phyloP scores from a whole-genome alignment of 2,329 filamentous ascomycete genomes.

The Xylariaceae sp. region DNA sequence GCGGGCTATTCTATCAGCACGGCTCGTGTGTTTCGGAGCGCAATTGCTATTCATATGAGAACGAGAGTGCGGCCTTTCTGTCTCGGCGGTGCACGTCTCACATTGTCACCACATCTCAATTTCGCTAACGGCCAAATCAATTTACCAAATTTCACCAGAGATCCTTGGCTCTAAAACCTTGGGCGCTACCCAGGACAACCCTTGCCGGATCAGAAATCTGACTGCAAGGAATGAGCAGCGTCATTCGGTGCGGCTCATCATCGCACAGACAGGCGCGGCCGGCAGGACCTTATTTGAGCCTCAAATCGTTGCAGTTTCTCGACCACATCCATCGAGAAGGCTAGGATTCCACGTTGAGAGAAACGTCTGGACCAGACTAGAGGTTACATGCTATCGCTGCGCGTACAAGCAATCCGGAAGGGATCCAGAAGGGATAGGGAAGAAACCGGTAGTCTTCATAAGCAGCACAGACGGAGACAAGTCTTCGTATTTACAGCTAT shows the following conservation, averaged over 20 bases:
- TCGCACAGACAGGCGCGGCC: constrained; percentile 4
- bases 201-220: background rate
- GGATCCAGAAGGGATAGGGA: too few relatives aligned
- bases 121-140: constrained; percentile 23
- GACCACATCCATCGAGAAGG: background rate
- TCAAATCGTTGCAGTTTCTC: too few relatives aligned
- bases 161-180: constrained; percentile 7
- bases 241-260: too few relatives aligned
- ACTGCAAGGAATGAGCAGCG: background rate
- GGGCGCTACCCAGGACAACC: constrained; percentile 7
- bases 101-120: constrained; percentile 17
- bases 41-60: constrained; percentile 13
- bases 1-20: constrained; percentile 21
- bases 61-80: constrained; percentile 15
- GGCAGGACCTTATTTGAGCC: background rate
- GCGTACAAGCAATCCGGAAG: too few relatives aligned
- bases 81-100: constrained; percentile 11
- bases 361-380: too few relatives aligned
- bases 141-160: constrained; percentile 9
- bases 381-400: too few relatives aligned
- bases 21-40: constrained; percentile 17
- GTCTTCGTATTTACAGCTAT: too few relatives aligned
- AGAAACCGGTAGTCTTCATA: too few relatives aligned
- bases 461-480: too few relatives aligned
- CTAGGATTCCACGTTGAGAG: too few relatives aligned